These are phyloP conservation scores for Lepidium africanum DNA, from an alignment of 345 rosid genomes.

Conservation along the genomic window DNA sequence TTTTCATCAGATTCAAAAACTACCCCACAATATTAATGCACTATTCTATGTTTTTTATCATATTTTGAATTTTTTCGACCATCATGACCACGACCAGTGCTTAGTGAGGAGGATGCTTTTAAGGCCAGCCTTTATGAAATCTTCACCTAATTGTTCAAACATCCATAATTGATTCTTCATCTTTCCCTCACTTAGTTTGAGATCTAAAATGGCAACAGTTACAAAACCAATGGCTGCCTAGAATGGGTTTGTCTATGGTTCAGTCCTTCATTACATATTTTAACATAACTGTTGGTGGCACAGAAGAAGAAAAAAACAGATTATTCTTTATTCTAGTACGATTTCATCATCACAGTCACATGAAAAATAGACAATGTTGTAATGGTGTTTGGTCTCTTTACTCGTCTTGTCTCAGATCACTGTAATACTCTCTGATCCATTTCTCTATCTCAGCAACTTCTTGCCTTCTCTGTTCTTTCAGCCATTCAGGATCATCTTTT, in stretches of 20 bases:
- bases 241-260: neutral
- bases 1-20: neutral
- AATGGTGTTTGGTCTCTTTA: neutral
- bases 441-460: conserved; percentile 42
- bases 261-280: neutral
- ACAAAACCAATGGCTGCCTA: too few relatives aligned
- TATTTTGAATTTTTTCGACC: too few relatives aligned
- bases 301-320: neutral
- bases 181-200: too few relatives aligned
- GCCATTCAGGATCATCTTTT: conserved; percentile 52
- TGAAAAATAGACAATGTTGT: neutral
- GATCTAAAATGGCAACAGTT: too few relatives aligned
- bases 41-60: too few relatives aligned
- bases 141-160: too few relatives aligned
- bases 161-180: too few relatives aligned
- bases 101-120: too few relatives aligned
- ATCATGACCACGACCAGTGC: too few relatives aligned
- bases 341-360: neutral
- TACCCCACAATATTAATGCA: neutral
- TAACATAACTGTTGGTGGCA: neutral
- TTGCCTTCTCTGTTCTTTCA: conserved; percentile 38
- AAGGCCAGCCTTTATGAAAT: too few relatives aligned
- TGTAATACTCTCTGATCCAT: conserved; percentile 44
- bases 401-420: conserved; percentile 28
- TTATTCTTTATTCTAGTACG: neutral